These are phyloP conservation scores for Skeletonema tropicum DNA, from an alignment of 108 stramenopile genomes.

Conservation along the genomic window DNA sequence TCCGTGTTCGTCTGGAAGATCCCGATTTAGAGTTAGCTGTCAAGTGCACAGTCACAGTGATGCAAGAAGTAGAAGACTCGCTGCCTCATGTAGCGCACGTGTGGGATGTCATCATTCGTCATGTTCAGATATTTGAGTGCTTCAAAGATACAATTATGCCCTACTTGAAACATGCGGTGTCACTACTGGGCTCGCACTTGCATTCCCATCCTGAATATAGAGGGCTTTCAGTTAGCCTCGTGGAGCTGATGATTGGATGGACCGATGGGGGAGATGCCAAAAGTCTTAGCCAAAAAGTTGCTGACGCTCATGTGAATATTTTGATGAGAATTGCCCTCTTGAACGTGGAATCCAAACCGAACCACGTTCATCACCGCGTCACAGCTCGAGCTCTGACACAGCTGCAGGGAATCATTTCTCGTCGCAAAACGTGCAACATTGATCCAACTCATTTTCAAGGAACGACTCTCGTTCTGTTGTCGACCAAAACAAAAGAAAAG, in stretches of 20 bases:
- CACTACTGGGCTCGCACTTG: conserved; percentile 78
- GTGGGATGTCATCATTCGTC: conserved; percentile 82
- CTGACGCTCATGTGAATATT: conserved; percentile 83
- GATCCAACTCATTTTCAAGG: conserved; percentile 48
- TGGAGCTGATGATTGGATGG: conserved; percentile 89
- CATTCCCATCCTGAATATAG: conserved; percentile 72
- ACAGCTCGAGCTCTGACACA: conserved; percentile 28
- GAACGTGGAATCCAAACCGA: conserved; percentile 71
- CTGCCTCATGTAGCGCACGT: conserved; percentile 91
- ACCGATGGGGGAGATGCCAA: conserved; percentile 37
- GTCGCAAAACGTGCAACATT: conserved; percentile 45
- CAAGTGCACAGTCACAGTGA: conserved; percentile 85
- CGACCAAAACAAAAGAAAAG: conserved; percentile 13
- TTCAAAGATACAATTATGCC: conserved; percentile 70
- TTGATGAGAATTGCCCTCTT: conserved; percentile 78
- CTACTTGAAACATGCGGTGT: conserved; percentile 87
- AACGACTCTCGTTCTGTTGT: conserved; percentile 27
- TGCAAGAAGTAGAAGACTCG: conserved; percentile 93
- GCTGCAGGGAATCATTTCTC: conserved; percentile 32
- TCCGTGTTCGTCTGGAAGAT: conserved; percentile 59
- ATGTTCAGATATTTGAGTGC: conserved; percentile 69
- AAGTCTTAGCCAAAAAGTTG: conserved; percentile 24
- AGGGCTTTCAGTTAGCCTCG: conserved; percentile 71
- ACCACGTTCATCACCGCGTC: conserved; percentile 21
- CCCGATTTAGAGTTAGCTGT: conserved; percentile 71